A percentile compares a stretch with the other conserved stretches of the same genome.
Evolutionary conservation across 371 early-diverging fungal genomes (phyloP).

Genomic region (Batkoa obscura): DNA sequence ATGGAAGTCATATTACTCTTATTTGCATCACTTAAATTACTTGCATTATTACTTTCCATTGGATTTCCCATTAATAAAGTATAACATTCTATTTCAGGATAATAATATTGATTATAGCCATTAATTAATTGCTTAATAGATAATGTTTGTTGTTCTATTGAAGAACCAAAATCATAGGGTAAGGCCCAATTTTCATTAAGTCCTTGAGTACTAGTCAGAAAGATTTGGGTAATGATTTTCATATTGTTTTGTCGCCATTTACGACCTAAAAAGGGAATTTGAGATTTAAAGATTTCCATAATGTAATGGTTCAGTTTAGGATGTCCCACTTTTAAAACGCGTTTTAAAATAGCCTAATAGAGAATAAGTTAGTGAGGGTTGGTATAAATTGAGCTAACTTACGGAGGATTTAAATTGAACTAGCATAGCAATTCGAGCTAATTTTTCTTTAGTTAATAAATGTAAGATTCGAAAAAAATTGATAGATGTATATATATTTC

Average conservation of each 20-base stretch:
- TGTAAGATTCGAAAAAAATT: slow-evolving; percentile 57
- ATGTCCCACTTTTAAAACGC: slow-evolving; percentile 47
- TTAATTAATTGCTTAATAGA: neutral
- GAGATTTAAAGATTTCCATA: slow-evolving; percentile 57
- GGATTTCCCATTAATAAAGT: too few species aligned
- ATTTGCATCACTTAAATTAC: neutral
- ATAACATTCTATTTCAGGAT: too few species aligned
- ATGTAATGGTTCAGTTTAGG: slow-evolving; percentile 44
- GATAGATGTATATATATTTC: slow-evolving; percentile 59
- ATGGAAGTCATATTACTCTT: neutral
- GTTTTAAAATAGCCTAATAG: slow-evolving; percentile 43
- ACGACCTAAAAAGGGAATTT: slow-evolving; percentile 54
- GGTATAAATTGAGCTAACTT: slow-evolving; percentile 5
- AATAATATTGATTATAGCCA: neutral
- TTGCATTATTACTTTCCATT: neutral
- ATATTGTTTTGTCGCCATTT: slow-evolving; percentile 56
- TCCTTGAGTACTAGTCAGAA: neutral
- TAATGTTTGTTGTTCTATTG: neutral
- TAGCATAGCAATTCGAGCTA: slow-evolving; percentile 48
- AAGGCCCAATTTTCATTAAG: slow-evolving; percentile 1
- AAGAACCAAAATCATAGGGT: neutral
- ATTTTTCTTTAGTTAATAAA: slow-evolving; percentile 58
- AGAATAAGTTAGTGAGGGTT: neutral
- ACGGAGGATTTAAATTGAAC: slow-evolving; percentile 73
- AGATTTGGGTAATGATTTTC: slow-evolving; percentile 1